Evolutionary conservation across 2,329 filamentous ascomycete species (phyloP).

Genomic region (Fusarium incarnatum): DNA sequence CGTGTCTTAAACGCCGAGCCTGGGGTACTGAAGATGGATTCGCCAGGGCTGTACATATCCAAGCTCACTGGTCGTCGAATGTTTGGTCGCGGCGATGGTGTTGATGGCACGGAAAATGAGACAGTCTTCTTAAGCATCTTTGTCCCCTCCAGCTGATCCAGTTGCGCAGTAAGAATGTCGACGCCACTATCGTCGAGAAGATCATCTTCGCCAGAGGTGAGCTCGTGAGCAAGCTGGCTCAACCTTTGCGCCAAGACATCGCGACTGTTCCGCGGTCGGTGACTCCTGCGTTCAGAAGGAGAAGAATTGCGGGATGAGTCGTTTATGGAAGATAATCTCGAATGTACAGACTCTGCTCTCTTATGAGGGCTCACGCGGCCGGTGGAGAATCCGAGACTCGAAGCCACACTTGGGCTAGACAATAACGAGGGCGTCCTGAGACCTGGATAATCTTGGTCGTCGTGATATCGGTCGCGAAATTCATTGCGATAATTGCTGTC

Average conservation of each 20-base stretch:
- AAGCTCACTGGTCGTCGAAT: slow-evolving; percentile 39
- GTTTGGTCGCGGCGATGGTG: slow-evolving; percentile 33
- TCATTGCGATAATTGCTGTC: slow-evolving; percentile 39
- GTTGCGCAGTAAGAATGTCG: slow-evolving; percentile 53
- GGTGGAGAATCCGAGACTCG: slow-evolving; percentile 50
- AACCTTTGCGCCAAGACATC: slow-evolving; percentile 59
- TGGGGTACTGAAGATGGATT: slow-evolving; percentile 52
- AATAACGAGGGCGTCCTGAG: slow-evolving; percentile 48
- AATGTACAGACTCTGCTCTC: slow-evolving; percentile 46
- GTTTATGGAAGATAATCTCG: slow-evolving; percentile 39
- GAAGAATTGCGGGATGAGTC: slow-evolving; percentile 42
- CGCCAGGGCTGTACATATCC: slow-evolving; percentile 45
- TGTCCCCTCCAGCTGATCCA: slow-evolving; percentile 50
- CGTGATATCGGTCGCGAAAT: slow-evolving; percentile 43
- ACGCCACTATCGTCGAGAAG: slow-evolving; percentile 53
- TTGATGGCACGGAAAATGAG: slow-evolving; percentile 38
- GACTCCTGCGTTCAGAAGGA: slow-evolving; percentile 37
- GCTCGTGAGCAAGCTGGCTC: slow-evolving; percentile 54
- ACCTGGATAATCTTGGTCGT: slow-evolving; percentile 42
- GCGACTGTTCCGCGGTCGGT: slow-evolving; percentile 34
- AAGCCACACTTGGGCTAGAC: slow-evolving; percentile 51
- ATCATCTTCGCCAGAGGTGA: slow-evolving; percentile 50
- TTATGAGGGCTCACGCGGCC: slow-evolving; percentile 49
- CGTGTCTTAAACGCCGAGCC: slow-evolving; percentile 54
- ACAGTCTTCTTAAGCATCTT: slow-evolving; percentile 40